These are phyloP conservation scores for Extremus antarcticus DNA, from an alignment of 495 filamentous ascomycete genomes.

Conservation along the genomic window DNA sequence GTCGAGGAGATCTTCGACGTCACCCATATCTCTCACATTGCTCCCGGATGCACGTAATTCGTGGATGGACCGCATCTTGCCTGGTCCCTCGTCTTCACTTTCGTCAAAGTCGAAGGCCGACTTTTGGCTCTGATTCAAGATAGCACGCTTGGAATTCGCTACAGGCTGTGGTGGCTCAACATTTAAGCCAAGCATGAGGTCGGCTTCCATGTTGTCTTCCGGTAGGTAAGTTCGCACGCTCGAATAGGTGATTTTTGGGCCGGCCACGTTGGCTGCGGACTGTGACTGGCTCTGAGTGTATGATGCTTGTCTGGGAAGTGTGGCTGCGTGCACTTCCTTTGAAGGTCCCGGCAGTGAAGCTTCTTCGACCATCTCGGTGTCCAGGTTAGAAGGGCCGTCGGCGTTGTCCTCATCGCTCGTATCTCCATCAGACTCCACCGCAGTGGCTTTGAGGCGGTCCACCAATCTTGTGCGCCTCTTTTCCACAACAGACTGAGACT, in stretches of 20 bases:
- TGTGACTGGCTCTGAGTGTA: conserved; percentile 9
- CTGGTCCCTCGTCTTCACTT: conserved; percentile 33
- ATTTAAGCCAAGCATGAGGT: conserved; percentile 7
- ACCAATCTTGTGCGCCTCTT: conserved; percentile 21
- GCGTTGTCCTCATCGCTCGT: not conserved
- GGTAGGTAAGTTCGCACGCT: conserved; percentile 49
- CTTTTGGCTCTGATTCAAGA: conserved; percentile 2
- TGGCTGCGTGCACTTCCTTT: not conserved
- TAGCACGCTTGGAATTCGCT: not conserved
- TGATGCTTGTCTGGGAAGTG: not conserved
- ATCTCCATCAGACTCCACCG: conserved; percentile 7
- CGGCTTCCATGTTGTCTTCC: conserved; percentile 32
- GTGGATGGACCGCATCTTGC: conserved; percentile 67
- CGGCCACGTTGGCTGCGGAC: conserved; percentile 7
- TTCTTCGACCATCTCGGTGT: not conserved
- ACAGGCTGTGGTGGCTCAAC: not conserved
- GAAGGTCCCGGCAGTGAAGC: not conserved
- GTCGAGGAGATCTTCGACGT: conserved; percentile 72
- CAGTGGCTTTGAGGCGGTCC: conserved; percentile 23
- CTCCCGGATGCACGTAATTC: conserved; percentile 79
- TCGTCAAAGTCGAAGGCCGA: conserved; percentile 18
- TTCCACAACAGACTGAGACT: conserved; percentile 26
- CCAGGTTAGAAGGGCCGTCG: not conserved
- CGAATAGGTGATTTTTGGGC: conserved; percentile 51
- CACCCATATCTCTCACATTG: conserved; percentile 69